Evolutionary conservation across 1,284 basidiomycete genomes (phyloP).

Genomic region (Melampsora abietis-canadensis): DNA sequence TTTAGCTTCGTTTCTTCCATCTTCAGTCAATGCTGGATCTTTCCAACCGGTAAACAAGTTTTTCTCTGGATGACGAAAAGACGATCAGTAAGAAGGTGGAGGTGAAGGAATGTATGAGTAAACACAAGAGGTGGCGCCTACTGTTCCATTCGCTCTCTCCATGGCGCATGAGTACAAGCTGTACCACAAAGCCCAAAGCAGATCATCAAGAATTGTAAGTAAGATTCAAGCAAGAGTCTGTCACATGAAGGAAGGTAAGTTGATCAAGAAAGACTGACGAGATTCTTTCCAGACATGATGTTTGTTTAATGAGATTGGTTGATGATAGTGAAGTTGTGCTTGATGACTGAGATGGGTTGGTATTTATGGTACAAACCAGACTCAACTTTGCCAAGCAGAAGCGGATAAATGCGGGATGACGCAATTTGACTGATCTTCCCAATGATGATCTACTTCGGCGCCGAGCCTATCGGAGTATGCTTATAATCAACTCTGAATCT

Average conservation of each 20-base stretch:
- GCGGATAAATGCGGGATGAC: no score
- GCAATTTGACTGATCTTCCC: no score
- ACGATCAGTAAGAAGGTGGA: not conserved
- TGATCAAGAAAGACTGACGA: no score
- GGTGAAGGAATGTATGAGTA: not conserved
- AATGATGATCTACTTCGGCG: no score
- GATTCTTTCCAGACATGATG: no score
- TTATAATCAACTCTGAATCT: no score
- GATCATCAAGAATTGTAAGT: no score
- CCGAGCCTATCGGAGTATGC: no score
- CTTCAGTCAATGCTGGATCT: constrained; percentile 43
- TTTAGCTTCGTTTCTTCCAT: constrained; percentile 49
- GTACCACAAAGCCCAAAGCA: not conserved
- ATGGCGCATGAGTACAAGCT: constrained; percentile 45
- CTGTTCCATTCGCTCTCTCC: constrained; percentile 46
- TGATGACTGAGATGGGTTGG: not conserved
- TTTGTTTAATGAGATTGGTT: no score
- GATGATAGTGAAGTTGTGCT: not conserved
- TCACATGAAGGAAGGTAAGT: no score
- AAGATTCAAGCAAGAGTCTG: no score
- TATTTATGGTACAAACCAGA: not conserved
- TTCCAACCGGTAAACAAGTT: constrained; percentile 47
- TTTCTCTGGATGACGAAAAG: not conserved
- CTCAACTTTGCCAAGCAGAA: no score
- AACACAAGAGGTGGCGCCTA: not conserved